These are phyloP conservation scores for Endotrypanum monterogeii DNA, from an alignment of 208 protist genomes.

Conservation along the genomic window DNA sequence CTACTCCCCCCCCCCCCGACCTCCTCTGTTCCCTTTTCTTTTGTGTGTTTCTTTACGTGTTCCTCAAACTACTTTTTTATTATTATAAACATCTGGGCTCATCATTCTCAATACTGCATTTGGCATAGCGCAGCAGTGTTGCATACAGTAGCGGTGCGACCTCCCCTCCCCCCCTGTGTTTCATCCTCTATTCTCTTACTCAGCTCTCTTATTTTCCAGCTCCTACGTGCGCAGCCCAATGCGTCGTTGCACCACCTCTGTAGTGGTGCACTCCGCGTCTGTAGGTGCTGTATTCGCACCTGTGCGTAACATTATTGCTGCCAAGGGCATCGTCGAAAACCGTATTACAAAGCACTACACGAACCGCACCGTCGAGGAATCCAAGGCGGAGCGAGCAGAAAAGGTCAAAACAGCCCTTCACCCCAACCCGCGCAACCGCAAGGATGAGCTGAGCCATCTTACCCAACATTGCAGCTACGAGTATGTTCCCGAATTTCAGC, in stretches of 20 bases:
- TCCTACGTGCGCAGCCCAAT: background rate
- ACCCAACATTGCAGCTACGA: slow-evolving; percentile 89
- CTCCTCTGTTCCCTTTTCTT: background rate
- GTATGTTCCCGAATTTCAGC: slow-evolving; percentile 92
- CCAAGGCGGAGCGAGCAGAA: slow-evolving; percentile 69
- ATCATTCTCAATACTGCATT: background rate
- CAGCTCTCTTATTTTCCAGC: background rate
- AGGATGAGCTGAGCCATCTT: slow-evolving; percentile 87
- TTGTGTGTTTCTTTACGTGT: background rate
- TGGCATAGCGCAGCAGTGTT: background rate
- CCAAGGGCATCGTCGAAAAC: slow-evolving; percentile 90
- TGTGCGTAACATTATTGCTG: slow-evolving; percentile 59
- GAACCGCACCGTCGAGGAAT: slow-evolving; percentile 79
- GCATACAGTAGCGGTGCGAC: background rate
- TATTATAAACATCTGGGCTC: background rate
- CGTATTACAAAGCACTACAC: slow-evolving; percentile 84
- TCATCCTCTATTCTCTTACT: too few relatives aligned
- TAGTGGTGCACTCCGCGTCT: slow-evolving; percentile 10
- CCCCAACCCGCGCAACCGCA: slow-evolving; percentile 78
- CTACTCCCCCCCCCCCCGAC: background rate
- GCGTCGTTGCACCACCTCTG: slow-evolving; percentile 17
- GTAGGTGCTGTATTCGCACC: slow-evolving; percentile 2
- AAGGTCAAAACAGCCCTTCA: slow-evolving; percentile 49
- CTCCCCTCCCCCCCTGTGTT: background rate
- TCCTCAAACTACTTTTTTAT: background rate